phyloP scores from a whole-genome alignment of 1,284 basidiomycete genomes.

The Sanguinoderma infundibulare region DNA sequence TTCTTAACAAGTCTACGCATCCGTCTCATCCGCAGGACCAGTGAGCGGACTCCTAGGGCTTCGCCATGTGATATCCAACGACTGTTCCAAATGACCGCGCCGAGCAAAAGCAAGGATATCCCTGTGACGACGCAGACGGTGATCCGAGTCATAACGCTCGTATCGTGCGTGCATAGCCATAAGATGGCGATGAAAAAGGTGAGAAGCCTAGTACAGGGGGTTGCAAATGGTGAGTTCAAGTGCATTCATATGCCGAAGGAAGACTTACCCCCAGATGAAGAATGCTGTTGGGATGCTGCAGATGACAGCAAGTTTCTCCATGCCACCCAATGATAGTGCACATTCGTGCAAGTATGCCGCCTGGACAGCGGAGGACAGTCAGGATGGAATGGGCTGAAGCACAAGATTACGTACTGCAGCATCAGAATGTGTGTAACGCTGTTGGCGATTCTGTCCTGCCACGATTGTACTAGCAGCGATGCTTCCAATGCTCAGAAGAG shows the following conservation, averaged over 20 bases:
- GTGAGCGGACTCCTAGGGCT: background rate
- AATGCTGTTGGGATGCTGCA: background rate
- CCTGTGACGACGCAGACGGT: conserved; percentile 78
- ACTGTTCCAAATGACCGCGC: background rate
- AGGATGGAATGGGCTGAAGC: background rate
- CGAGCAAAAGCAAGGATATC: conserved; percentile 78
- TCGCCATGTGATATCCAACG: background rate
- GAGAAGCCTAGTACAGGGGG: background rate
- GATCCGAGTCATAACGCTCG: conserved; percentile 83
- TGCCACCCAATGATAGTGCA: background rate
- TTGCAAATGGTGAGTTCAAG: background rate
- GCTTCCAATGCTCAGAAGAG: conserved; percentile 22
- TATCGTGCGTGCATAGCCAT: conserved; percentile 37
- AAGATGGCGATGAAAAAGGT: background rate
- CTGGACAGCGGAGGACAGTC: background rate
- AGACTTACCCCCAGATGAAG: background rate
- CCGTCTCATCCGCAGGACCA: background rate
- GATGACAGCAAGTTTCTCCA: background rate
- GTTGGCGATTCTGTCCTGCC: background rate
- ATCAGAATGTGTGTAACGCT: background rate
- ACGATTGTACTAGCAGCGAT: conserved; percentile 22
- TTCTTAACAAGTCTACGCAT: background rate
- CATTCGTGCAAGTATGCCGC: background rate
- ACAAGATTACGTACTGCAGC: background rate
- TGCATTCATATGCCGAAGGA: too few species aligned